Percentiles rank a stretch among this genome's conserved stretches.
Conservation (phyloP, 108 stramenopile species). For the Nitzschia sp. region DNA sequence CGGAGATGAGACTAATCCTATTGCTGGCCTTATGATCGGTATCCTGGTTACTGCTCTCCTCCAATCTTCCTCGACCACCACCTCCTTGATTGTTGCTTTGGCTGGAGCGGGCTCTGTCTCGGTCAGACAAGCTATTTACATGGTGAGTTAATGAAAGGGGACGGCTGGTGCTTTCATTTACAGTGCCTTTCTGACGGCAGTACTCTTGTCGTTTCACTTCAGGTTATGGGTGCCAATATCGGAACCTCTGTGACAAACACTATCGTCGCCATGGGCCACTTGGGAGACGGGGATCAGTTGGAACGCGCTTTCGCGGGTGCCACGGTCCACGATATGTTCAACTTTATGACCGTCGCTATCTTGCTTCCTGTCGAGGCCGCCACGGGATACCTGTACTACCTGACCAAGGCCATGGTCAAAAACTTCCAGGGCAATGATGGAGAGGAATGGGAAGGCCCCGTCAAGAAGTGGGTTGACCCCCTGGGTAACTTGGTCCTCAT, state of each 20-base stretch:
- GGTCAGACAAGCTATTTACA: constrained; percentile 78
- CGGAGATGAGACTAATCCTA: constrained; percentile 81
- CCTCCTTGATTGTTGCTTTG: constrained; percentile 85
- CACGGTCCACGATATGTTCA: constrained; percentile 93
- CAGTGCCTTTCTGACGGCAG: too few species aligned
- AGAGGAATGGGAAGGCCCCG: constrained; percentile 77
- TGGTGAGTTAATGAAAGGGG: too few species aligned
- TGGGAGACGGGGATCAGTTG: constrained; percentile 84
- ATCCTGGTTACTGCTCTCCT: constrained; percentile 83
- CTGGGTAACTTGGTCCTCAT: constrained; percentile 68
- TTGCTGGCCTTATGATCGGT: constrained; percentile 86
- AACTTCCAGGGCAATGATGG: constrained; percentile 43
- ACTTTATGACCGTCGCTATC: constrained; percentile 80
- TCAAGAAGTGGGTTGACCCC: constrained; percentile 79
- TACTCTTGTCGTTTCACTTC: too few species aligned
- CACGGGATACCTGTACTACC: constrained; percentile 53
- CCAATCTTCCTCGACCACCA: constrained; percentile 89
- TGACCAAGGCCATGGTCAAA: constrained; percentile 72
- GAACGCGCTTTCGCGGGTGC: constrained; percentile 91
- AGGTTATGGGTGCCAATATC: constrained; percentile 43
- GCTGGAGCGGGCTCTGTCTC: constrained; percentile 68
- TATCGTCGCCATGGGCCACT: constrained; percentile 86
- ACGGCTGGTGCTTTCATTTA: too few species aligned
- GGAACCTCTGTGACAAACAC: constrained; percentile 86
- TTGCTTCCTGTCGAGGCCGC: constrained; percentile 80